phyloP scores from a whole-genome alignment of 805 yeast genomes.

The Wickerhamiella bombiphila region DNA sequence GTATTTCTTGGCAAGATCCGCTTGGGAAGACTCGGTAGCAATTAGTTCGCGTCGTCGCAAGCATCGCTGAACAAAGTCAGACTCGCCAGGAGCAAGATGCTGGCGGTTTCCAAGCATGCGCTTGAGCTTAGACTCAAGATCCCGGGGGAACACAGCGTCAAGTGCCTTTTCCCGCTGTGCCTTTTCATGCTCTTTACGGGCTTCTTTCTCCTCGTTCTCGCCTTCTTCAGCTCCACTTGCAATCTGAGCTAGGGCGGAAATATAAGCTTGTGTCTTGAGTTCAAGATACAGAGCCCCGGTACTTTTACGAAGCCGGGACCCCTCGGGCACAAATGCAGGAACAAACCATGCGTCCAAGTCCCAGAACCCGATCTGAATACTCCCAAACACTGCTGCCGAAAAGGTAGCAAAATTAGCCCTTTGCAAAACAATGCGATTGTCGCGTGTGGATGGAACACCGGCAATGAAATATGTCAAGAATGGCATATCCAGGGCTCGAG shows the following conservation, averaged over 20 bases:
- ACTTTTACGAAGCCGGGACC: slow-evolving; percentile 53
- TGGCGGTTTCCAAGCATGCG: slow-evolving; percentile 17
- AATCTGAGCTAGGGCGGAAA: slow-evolving; percentile 55
- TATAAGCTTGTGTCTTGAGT: slow-evolving; percentile 87
- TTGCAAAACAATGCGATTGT: slow-evolving; percentile 48
- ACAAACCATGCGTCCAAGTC: slow-evolving; percentile 72
- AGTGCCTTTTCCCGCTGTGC: slow-evolving; percentile 51
- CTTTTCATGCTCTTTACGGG: no score
- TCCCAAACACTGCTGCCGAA: slow-evolving; percentile 71
- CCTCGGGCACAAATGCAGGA: slow-evolving; percentile 70
- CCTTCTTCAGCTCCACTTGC: background rate
- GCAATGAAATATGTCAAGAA: slow-evolving; percentile 10
- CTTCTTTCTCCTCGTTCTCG: no score
- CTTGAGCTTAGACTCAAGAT: slow-evolving; percentile 32
- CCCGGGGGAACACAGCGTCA: slow-evolving; percentile 59
- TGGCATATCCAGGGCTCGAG: slow-evolving; percentile 9
- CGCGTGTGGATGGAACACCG: slow-evolving; percentile 10
- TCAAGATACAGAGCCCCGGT: slow-evolving; percentile 73
- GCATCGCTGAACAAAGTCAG: slow-evolving; percentile 65
- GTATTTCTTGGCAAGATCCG: slow-evolving; percentile 51
- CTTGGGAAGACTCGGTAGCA: slow-evolving; percentile 30
- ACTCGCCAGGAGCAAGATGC: slow-evolving; percentile 55
- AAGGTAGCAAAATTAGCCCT: slow-evolving; percentile 82
- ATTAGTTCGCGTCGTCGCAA: slow-evolving; percentile 52
- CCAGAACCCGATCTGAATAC: slow-evolving; percentile 75